Conservation (phyloP, 305 asterid species). For the Stenogyne calaminthoides region DNA sequence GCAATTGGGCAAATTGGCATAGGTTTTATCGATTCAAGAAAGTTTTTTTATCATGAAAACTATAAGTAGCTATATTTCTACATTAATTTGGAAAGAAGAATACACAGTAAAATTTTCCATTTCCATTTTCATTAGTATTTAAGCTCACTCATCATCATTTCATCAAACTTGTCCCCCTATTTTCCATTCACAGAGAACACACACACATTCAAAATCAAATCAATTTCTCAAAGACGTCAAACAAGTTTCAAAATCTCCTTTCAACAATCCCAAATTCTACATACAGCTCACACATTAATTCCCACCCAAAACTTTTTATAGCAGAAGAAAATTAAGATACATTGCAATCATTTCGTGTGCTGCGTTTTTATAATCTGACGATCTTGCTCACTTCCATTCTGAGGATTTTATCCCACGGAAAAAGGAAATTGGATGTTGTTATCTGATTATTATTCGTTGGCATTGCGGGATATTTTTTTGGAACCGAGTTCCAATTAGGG, state of each 20-base stretch:
- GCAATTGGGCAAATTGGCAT: not conserved
- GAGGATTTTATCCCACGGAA: not conserved
- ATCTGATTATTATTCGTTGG: slow-evolving; percentile 28
- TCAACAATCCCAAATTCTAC: slow-evolving; percentile 24
- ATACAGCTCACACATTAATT: slow-evolving; percentile 34
- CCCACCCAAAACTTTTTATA: slow-evolving; percentile 14
- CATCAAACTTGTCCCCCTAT: slow-evolving; percentile 32
- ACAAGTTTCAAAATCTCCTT: slow-evolving; percentile 34
- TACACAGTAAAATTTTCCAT: not conserved
- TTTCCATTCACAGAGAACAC: slow-evolving; percentile 19
- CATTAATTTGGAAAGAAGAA: not conserved
- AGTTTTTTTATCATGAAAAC: not conserved
- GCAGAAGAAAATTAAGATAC: slow-evolving; percentile 22
- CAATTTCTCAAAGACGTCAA: slow-evolving; percentile 45
- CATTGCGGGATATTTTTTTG: slow-evolving; percentile 36
- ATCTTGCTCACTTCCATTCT: slow-evolving; percentile 30
- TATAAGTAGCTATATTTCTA: not conserved
- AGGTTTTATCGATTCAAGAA: not conserved
- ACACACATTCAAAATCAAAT: slow-evolving; percentile 35
- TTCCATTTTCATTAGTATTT: not conserved
- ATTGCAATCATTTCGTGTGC: slow-evolving; percentile 26
- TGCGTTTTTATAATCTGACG: slow-evolving; percentile 32
- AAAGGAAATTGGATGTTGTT: slow-evolving; percentile 14
- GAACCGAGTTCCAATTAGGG: slow-evolving; percentile 38
- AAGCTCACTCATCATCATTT: slow-evolving; percentile 25